A percentile compares a stretch with the other conserved stretches of the same genome.
phyloP scores from a whole-genome alignment of 2,329 filamentous ascomycete species.

The Talaromyces verruculosus region DNA sequence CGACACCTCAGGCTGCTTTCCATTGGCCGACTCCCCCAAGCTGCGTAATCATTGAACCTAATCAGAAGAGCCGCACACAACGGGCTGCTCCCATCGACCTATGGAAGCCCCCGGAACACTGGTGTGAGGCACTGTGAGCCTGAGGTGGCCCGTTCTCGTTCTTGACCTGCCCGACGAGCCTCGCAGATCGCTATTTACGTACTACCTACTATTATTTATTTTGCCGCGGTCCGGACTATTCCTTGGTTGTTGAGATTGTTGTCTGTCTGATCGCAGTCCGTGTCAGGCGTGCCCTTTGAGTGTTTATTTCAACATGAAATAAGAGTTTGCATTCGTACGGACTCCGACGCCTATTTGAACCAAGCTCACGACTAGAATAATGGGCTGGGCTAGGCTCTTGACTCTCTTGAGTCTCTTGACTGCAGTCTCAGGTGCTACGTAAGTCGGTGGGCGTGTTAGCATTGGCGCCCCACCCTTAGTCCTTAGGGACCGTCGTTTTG shows the following conservation, averaged over 20 bases:
- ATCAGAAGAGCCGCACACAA: slow-evolving; percentile 11
- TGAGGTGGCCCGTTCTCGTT: not conserved
- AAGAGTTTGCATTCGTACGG: not conserved
- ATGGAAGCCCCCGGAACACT: not conserved
- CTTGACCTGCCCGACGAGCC: not conserved
- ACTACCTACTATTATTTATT: not conserved
- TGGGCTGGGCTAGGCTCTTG: not conserved
- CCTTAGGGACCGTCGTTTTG: not conserved
- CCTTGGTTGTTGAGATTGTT: not conserved
- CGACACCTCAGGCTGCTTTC: not conserved
- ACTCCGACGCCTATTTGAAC: not conserved
- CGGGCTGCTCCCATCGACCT: not conserved
- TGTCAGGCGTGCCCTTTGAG: not conserved
- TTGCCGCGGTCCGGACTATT: not conserved
- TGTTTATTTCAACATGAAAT: too few relatives aligned
- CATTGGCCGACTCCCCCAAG: not conserved
- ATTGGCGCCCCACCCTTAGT: not conserved
- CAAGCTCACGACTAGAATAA: not conserved
- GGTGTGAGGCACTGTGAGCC: too few relatives aligned
- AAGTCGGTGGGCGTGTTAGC: not conserved
- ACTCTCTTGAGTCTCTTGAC: not conserved
- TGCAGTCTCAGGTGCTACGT: not conserved
- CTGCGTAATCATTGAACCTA: not conserved
- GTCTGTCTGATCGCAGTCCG: not conserved
- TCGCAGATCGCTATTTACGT: slow-evolving; percentile 5